Evolutionary conservation across 805 yeast genomes (phyloP).

Genomic region (Zygotorulaspora chibaensis): DNA sequence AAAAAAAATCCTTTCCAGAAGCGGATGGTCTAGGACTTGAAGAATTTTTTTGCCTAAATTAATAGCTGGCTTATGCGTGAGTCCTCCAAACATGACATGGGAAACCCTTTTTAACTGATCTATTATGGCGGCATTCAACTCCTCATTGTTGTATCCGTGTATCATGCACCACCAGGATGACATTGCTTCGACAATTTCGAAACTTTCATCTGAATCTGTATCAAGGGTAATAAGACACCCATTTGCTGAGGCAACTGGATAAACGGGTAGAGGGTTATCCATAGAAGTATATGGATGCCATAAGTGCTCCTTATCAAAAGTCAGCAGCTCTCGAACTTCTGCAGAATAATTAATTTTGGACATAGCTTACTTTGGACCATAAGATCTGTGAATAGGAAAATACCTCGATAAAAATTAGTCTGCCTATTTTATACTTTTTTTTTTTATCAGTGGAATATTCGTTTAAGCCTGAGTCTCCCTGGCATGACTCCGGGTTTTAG

Average conservation of each 20-base stretch:
- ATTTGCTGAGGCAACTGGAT: conserved; percentile 23
- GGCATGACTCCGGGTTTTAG: too few relatives aligned
- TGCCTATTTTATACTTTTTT: too few relatives aligned
- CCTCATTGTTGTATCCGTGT: conserved; percentile 32
- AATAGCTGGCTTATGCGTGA: conserved; percentile 33
- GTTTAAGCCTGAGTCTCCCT: too few relatives aligned
- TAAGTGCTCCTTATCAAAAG: conserved; percentile 26
- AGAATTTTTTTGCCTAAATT: conserved; percentile 31
- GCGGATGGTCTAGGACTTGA: conserved; percentile 27
- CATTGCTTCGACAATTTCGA: conserved; percentile 29
- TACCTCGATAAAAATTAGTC: too few relatives aligned
- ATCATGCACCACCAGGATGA: conserved; percentile 36
- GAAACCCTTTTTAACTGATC: conserved; percentile 33
- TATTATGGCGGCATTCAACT: conserved; percentile 30
- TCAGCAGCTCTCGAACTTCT: conserved; percentile 9
- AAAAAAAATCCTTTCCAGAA: conserved; percentile 20
- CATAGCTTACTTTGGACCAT: neutral
- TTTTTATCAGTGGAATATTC: too few relatives aligned
- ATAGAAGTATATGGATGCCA: conserved; percentile 36
- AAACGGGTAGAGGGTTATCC: conserved; percentile 22
- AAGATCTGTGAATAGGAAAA: neutral
- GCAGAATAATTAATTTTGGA: conserved; percentile 1
- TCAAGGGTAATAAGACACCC: conserved; percentile 23
- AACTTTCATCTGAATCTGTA: conserved; percentile 8
- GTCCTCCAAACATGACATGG: conserved; percentile 31